phyloP scores from a whole-genome alignment of 352 stramenopile genomes.

The Phytophthora pluvialis region DNA sequence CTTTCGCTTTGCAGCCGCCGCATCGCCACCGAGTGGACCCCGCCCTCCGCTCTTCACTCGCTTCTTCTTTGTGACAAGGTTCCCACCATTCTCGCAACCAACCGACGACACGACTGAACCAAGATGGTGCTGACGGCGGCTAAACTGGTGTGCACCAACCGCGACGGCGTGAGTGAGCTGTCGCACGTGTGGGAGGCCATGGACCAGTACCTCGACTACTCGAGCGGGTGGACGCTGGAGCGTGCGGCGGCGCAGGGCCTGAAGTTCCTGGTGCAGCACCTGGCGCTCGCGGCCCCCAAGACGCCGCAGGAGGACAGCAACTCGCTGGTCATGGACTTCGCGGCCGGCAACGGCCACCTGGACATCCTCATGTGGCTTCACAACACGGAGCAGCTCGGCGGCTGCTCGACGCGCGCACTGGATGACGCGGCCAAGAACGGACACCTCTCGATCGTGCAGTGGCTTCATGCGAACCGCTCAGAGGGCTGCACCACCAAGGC shows the following conservation, averaged over 20 bases:
- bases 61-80: slow-evolving; percentile 11
- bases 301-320: slow-evolving; percentile 33
- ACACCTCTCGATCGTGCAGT: slow-evolving; percentile 57
- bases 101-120: slow-evolving; percentile 17
- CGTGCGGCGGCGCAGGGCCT: slow-evolving; percentile 58
- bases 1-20: slow-evolving; percentile 27
- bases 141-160: slow-evolving; percentile 50
- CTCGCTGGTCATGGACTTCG: slow-evolving; percentile 80
- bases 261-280: slow-evolving; percentile 75
- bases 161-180: slow-evolving; percentile 56
- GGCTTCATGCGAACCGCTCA: slow-evolving; percentile 58
- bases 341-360: slow-evolving; percentile 65
- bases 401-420: slow-evolving; percentile 64
- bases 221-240: slow-evolving; percentile 64
- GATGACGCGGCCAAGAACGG: slow-evolving; percentile 67
- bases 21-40: slow-evolving; percentile 18
- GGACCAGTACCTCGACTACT: slow-evolving; percentile 63
- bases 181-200: slow-evolving; percentile 61
- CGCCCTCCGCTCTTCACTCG: not conserved
- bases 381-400: slow-evolving; percentile 48
- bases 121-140: slow-evolving; percentile 66
- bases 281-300: slow-evolving; percentile 46
- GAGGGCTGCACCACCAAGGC: slow-evolving; percentile 71
- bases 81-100: not conserved
- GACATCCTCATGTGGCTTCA: slow-evolving; percentile 73